Percentiles rank a stretch among this genome's conserved stretches.
phyloP scores from a whole-genome alignment of 2,329 filamentous ascomycete genomes.

The Fusarium equiseti region DNA sequence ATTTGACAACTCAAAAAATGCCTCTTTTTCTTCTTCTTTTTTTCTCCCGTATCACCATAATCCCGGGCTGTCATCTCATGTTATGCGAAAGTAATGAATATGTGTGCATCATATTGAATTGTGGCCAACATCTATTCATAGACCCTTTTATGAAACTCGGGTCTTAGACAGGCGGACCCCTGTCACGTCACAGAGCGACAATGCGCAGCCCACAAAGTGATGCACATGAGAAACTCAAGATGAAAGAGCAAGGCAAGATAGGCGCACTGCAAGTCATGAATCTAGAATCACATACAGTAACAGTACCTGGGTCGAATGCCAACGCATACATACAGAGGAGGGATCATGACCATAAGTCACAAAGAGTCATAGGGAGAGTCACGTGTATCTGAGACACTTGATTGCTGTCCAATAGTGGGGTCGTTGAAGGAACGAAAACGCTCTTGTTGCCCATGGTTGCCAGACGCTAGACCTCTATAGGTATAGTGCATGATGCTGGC shows the following conservation, averaged over 20 bases:
- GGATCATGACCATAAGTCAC: conserved; percentile 17
- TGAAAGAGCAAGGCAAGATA: conserved; percentile 1
- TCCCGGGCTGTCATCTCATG: conserved; percentile 4
- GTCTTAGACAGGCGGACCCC: conserved; percentile 34
- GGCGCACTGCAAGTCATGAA: conserved; percentile 3
- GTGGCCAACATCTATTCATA: conserved; percentile 25
- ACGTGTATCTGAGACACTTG: conserved; percentile 38
- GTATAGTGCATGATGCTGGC: conserved; percentile 40
- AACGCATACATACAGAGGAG: conserved; percentile 12
- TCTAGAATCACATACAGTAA: neutral
- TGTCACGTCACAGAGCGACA: conserved; percentile 11
- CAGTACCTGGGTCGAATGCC: conserved; percentile 7
- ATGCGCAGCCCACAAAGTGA: conserved; percentile 18
- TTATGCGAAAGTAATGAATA: conserved; percentile 4
- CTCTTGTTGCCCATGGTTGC: conserved; percentile 52
- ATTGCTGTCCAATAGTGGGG: conserved; percentile 45
- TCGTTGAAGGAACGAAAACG: conserved; percentile 30
- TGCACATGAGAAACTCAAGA: conserved; percentile 12
- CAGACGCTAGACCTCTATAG: conserved; percentile 39
- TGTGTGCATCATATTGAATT: conserved; percentile 13
- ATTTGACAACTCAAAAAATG: neutral
- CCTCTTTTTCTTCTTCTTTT: neutral
- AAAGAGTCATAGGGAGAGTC: conserved; percentile 33
- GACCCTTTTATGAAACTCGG: conserved; percentile 17
- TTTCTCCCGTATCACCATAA: neutral